Evolutionary conservation across 768 basidiomycete genomes (phyloP), one percentile per base, ranked within the genome.

Genomic region (Pulveroboletus sp.): DNA sequence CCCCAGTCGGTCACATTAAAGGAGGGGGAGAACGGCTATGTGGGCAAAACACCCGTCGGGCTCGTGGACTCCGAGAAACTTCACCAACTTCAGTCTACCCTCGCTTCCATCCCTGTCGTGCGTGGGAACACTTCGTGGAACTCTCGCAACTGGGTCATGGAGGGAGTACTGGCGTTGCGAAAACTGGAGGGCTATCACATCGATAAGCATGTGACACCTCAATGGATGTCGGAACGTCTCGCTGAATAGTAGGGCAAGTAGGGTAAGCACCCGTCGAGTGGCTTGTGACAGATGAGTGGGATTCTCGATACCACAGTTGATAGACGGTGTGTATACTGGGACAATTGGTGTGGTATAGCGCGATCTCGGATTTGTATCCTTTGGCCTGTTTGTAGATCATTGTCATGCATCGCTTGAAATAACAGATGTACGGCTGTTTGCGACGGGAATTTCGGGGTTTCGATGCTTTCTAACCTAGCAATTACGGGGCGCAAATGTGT

Each of bases 1-100:
- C 66, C 66, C 1, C 66, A 68, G 50, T 68, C 66, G 1, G 66
- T 69, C 52, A 64, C 68, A 0, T 57, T 68, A 6, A 63, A 61
- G 42, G 57, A 48, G 38, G 67, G 67, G 33, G 65, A 67, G 39
- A 65, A 57, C 31, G 63, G 55, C 17, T 67, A 67, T 33, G 6
- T 45, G 47, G 47, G 57, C 40, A 69, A 54, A 44, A 15, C 26
- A 33, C 46, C 59, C 4, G 55, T 68, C 26, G 66, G 66, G 15
- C 11, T 42, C 2, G 68, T 59, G 14, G 66, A 68, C 47, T 56
- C 67, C 8, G 66, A 68, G 47, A 55, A 28, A 32, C 58, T 68
- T 38, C 66, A 62, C 31, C 55, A 53, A 27, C 43, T 68, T 15
- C 67, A 69, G 9, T 35, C 55, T 45, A 57, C 68, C 5, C 66